Percentiles rank a stretch among this genome's conserved stretches.
phyloP scores from a whole-genome alignment of 805 yeast genomes.

The Isabelozyma rhagii region DNA sequence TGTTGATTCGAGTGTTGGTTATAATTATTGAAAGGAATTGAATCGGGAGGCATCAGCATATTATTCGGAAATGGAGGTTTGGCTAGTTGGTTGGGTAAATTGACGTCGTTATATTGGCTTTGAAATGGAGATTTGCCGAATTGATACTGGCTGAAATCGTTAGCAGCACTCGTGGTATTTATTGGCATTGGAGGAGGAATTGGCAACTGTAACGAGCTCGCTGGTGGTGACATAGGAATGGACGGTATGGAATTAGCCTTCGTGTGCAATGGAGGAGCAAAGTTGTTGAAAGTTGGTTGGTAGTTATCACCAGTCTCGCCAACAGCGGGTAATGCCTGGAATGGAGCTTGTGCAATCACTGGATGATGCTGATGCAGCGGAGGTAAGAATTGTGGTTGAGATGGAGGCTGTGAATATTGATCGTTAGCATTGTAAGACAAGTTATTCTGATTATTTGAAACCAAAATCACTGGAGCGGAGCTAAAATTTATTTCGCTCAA shows the following conservation, averaged over 20 bases:
- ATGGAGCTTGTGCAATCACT: not conserved
- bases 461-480: not conserved
- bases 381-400: constrained; percentile 1
- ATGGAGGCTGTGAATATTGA: not conserved
- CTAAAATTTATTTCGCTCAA: not conserved
- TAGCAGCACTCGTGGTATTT: not conserved
- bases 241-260: not conserved
- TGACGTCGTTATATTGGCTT: not conserved
- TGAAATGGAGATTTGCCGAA: not conserved
- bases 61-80: not conserved
- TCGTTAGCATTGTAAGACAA: not conserved
- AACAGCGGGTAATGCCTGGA: not conserved
- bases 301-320: not conserved
- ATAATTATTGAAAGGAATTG: not conserved
- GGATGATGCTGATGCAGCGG: not conserved
- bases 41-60: not conserved
- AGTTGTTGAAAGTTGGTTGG: not conserved
- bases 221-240: not conserved
- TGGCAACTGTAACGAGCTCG: not conserved
- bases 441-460: not conserved
- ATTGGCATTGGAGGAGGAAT: not conserved
- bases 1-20: not conserved
- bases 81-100: too few species aligned
- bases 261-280: not conserved
- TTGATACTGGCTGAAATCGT: not conserved